phyloP scores from a whole-genome alignment of 345 rosid genomes.

The Streptanthus diversifolius region DNA sequence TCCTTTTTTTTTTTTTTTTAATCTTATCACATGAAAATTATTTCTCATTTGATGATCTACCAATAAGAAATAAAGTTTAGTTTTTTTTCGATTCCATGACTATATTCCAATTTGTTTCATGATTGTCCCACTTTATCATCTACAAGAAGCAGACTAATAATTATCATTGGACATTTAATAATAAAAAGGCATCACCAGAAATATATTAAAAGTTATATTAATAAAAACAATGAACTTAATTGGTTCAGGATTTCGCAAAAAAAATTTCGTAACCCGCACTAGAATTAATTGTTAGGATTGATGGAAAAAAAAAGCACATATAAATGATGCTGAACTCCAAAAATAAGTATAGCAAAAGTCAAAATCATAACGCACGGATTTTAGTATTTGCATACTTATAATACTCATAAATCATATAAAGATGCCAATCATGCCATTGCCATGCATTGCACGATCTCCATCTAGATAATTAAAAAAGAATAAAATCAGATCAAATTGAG shows the following conservation, averaged over 20 bases:
- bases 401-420: background rate
- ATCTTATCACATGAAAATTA: background rate
- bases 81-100: background rate
- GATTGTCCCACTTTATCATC: background rate
- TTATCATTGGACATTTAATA: background rate
- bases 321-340: background rate
- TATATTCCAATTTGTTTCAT: background rate
- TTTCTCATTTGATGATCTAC: background rate
- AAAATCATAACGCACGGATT: background rate
- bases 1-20: background rate
- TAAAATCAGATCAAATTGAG: background rate
- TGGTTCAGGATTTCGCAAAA: background rate
- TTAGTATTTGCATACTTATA: background rate
- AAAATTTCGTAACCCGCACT: background rate
- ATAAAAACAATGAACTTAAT: background rate
- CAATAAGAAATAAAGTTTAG: background rate
- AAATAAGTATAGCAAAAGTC: background rate
- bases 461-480: background rate
- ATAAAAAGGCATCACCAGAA: background rate
- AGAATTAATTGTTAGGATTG: too few relatives aligned
- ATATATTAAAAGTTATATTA: too few relatives aligned
- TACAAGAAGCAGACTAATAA: background rate
- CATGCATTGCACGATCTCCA: slow-evolving; percentile 25
- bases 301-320: too few relatives aligned
- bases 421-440: background rate